Conservation (phyloP, 768 basidiomycete genomes). For the Pisolithus tinctorius region DNA sequence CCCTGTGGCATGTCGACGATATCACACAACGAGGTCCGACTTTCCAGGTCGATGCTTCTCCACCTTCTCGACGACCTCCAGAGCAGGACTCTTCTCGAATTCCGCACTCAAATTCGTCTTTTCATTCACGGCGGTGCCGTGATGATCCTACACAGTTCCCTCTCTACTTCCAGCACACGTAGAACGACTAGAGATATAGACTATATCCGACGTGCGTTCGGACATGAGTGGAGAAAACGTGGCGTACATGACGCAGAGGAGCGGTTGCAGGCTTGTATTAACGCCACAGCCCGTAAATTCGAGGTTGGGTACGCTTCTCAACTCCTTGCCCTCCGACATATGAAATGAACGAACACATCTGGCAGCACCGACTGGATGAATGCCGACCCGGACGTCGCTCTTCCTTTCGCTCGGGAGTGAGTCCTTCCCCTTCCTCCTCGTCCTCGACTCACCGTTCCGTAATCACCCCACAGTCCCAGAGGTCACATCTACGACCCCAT, state of each 20-base stretch:
- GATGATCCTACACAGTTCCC: conserved; percentile 56
- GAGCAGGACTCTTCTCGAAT: conserved; percentile 35
- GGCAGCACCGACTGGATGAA: conserved; percentile 65
- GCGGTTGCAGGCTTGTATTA: conserved; percentile 51
- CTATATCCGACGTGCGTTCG: conserved; percentile 57
- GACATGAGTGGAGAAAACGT: conserved; percentile 41
- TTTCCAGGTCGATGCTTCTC: conserved; percentile 31
- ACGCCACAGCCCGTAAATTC: conserved; percentile 44
- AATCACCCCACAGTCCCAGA: conserved; percentile 8
- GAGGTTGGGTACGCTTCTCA: conserved; percentile 36
- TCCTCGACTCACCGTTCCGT: background rate
- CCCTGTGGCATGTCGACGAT: no score
- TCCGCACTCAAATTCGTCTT: conserved; percentile 49
- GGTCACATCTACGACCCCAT: conserved; percentile 51
- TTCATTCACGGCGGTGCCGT: conserved; percentile 70
- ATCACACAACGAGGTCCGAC: conserved; percentile 30
- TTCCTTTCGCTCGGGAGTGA: conserved; percentile 60
- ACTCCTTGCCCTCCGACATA: background rate
- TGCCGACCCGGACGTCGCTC: conserved; percentile 61
- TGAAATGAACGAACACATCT: background rate
- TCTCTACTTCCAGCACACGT: conserved; percentile 34
- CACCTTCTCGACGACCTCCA: conserved; percentile 49
- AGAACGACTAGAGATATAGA: conserved; percentile 62
- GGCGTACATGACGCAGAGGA: conserved; percentile 48
- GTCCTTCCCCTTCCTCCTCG: conserved; percentile 20